Evolutionary conservation across 2,329 filamentous ascomycete genomes (phyloP), one percentile per base, ranked within the genome.

Genomic region (Sclerotinia spermophila): DNA sequence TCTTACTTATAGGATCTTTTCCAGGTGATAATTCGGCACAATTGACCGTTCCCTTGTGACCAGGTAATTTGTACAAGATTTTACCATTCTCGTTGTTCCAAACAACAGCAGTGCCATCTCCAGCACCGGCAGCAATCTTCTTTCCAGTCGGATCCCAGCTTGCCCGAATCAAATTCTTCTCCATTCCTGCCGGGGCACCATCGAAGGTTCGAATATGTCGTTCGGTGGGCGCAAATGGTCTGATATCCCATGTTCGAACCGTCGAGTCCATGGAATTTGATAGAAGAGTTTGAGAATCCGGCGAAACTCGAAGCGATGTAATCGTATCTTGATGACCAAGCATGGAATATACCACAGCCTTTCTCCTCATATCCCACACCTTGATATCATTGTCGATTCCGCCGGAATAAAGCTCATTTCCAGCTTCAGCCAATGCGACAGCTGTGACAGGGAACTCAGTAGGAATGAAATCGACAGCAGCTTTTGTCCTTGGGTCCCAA

Each of bases 331-430:
- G 91, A 80, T 99, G 96, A 0, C 96, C 96, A 19, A 92, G 82
- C 85, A 99, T 90, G 2, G 91, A 91, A 81, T 98, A 97, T 8
- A 93, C 89, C 3, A 96, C 87, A 10, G 91, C 87, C 81, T 96
- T 94, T 84, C 97, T 98, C 75, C 96, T 89, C 78, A 98, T 83
- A 81, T 99, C 96, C 95, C 96, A 99, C 30, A 97, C 94, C 77
- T 94, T 93, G 80, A 99, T 97, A 76, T 96, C 94, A 79, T 98
- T 97, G 82, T 98, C 96, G 76, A 99, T 97, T 33, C 94, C 92
- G 61, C 95, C 95, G 10, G 92, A 92, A 81, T 96, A 99, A 38
- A 99, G 88, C 82, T 98, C 96, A 79, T 97, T 97, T 27, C 96
- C 96, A 2, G 95, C 94, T 80, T 97, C 94, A 0, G 94, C 91